A percentile compares a stretch with the other conserved stretches of the same genome.
phyloP scores from a whole-genome alignment of 2,329 filamentous ascomycete species.

The Ascochyta rabiei region DNA sequence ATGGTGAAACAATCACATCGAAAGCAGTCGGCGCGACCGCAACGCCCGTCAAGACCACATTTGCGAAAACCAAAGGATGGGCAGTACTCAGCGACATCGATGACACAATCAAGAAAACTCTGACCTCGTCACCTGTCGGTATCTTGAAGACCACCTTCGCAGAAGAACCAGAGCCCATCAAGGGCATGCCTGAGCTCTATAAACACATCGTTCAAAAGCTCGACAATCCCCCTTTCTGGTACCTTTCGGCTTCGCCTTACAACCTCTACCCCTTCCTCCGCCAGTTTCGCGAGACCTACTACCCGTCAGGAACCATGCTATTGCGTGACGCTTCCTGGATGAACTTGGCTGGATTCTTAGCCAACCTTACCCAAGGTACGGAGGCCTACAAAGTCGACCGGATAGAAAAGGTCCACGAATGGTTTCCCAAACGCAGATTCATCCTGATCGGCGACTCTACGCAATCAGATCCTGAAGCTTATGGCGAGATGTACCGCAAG shows the following conservation, averaged over 20 bases:
- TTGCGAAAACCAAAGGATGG: slow-evolving; percentile 81
- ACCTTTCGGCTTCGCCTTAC: slow-evolving; percentile 91
- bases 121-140: slow-evolving; percentile 78
- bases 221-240: slow-evolving; percentile 79
- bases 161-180: slow-evolving; percentile 71
- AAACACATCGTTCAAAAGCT: slow-evolving; percentile 63
- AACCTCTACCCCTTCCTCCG: slow-evolving; percentile 89
- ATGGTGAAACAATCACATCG: slow-evolving; percentile 40
- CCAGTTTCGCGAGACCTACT: slow-evolving; percentile 72
- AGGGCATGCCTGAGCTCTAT: slow-evolving; percentile 88
- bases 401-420: slow-evolving; percentile 76
- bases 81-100: slow-evolving; percentile 88
- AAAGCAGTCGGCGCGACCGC: slow-evolving; percentile 44
- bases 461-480: slow-evolving; percentile 88
- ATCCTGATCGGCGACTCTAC: slow-evolving; percentile 90
- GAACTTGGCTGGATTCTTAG: slow-evolving; percentile 79
- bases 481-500: slow-evolving; percentile 75
- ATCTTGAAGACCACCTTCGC: slow-evolving; percentile 86
- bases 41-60: slow-evolving; percentile 71
- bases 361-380: slow-evolving; percentile 78
- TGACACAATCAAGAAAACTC: slow-evolving; percentile 92
- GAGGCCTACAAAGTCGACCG: slow-evolving; percentile 84
- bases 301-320: slow-evolving; percentile 78
- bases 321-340: slow-evolving; percentile 87
- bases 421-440: slow-evolving; percentile 80